Conservation (phyloP, 495 filamentous ascomycete genomes). For the Neurospora sp. region DNA sequence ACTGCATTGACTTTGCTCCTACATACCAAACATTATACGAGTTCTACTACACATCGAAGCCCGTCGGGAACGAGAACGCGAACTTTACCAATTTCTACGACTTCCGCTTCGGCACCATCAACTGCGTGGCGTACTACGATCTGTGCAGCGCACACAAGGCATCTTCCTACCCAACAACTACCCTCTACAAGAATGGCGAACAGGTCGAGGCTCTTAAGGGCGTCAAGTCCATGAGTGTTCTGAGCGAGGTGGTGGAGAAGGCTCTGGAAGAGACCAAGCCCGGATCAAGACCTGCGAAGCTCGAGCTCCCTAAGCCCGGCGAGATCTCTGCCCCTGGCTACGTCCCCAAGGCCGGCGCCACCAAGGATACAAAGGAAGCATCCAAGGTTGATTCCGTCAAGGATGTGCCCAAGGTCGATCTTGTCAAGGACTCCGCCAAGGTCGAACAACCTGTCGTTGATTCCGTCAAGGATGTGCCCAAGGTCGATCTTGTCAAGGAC, state of each 20-base stretch:
- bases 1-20: conserved; percentile 74
- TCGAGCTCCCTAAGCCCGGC: conserved; percentile 32
- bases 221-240: conserved; percentile 44
- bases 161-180: conserved; percentile 58
- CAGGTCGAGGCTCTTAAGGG: conserved; percentile 51
- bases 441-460: conserved; percentile 3
- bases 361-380: background rate
- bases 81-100: conserved; percentile 66
- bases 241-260: conserved; percentile 66
- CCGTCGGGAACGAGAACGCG: conserved; percentile 26
- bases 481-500: conserved; percentile 3
- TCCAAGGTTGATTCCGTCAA: conserved; percentile 1
- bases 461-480: background rate
- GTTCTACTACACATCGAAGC: conserved; percentile 90
- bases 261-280: conserved; percentile 68
- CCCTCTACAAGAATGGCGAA: conserved; percentile 75
- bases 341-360: background rate
- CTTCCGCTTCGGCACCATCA: conserved; percentile 77
- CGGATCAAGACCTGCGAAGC: conserved; percentile 56
- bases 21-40: conserved; percentile 90
- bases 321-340: conserved; percentile 9
- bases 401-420: conserved; percentile 1
- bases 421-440: conserved; percentile 6
- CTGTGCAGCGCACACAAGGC: conserved; percentile 59
- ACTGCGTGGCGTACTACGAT: conserved; percentile 73